These are phyloP conservation scores for Tylopilus plumbeoviolaceoides DNA, from an alignment of 768 basidiomycete species.

Conservation along the genomic window DNA sequence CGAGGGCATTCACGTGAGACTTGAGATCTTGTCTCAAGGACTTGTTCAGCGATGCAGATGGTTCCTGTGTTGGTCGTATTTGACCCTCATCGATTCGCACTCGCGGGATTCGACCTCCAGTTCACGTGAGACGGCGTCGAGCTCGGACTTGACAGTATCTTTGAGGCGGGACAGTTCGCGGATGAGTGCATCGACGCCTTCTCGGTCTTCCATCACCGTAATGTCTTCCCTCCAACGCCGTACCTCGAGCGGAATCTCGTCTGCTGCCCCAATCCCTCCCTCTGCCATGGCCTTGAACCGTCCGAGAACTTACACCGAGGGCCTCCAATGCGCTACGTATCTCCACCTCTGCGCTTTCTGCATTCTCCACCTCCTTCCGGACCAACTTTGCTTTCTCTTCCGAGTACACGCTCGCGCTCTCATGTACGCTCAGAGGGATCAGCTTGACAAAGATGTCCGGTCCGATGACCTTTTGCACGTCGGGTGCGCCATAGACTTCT, in stretches of 20 bases:
- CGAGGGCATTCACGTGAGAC: constrained; percentile 63
- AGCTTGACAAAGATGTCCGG: constrained; percentile 84
- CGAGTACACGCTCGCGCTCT: constrained; percentile 93
- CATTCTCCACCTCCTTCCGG: constrained; percentile 82
- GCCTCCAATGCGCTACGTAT: constrained; percentile 74
- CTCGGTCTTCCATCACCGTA: constrained; percentile 58
- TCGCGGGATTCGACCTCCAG: constrained; percentile 82
- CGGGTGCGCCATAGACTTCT: constrained; percentile 85
- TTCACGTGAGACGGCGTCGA: constrained; percentile 60
- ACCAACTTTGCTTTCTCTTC: constrained; percentile 98
- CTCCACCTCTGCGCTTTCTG: constrained; percentile 80
- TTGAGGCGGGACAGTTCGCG: constrained; percentile 56
- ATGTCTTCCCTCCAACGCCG: constrained; percentile 76
- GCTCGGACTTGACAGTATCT: constrained; percentile 49
- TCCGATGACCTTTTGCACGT: constrained; percentile 94
- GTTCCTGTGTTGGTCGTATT: constrained; percentile 86
- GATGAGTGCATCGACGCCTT: constrained; percentile 63
- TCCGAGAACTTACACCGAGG: constrained; percentile 64
- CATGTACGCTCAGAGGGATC: constrained; percentile 91
- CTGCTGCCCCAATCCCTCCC: constrained; percentile 56
- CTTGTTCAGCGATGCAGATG: constrained; percentile 71
- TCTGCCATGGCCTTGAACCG: constrained; percentile 71
- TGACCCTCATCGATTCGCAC: constrained; percentile 85
- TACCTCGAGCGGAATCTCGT: constrained; percentile 69
- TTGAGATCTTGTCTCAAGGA: constrained; percentile 74